A percentile compares a stretch with the other conserved stretches of the same genome.
Conservation (phyloP, 2,329 filamentous ascomycete genomes). For the Scopulariopsis brevicaulis region DNA sequence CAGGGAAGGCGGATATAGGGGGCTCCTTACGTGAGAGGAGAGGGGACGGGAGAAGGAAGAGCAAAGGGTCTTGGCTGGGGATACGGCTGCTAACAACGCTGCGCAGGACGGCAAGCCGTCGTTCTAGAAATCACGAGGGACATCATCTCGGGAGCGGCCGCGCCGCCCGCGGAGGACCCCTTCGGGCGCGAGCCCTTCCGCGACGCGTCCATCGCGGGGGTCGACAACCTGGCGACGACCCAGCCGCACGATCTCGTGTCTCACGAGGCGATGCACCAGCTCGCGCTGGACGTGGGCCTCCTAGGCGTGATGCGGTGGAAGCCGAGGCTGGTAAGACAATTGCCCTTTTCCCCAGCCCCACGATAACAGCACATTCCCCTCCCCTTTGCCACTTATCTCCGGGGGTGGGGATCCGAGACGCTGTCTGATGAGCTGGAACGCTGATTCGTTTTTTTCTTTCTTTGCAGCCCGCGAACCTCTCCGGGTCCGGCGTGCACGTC, state of each 20-base stretch:
- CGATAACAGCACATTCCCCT: not conserved
- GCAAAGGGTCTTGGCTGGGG: not conserved
- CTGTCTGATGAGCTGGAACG: not conserved
- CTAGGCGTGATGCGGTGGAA: slow-evolving; percentile 76
- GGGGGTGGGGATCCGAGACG: not conserved
- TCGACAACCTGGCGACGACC: slow-evolving; percentile 57
- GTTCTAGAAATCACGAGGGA: slow-evolving; percentile 25
- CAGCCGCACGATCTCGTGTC: slow-evolving; percentile 52
- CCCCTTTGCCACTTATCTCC: not conserved
- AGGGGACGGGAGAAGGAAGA: not conserved
- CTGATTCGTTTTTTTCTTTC: slow-evolving; percentile 2
- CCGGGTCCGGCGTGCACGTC: slow-evolving; percentile 59
- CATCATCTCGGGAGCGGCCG: slow-evolving; percentile 41
- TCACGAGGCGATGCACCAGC: slow-evolving; percentile 50
- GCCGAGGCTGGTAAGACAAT: slow-evolving; percentile 58
- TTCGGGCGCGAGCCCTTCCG: slow-evolving; percentile 53
- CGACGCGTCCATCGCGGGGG: slow-evolving; percentile 58
- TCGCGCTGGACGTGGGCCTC: slow-evolving; percentile 64
- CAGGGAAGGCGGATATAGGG: not conserved
- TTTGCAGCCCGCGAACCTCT: slow-evolving; percentile 50
- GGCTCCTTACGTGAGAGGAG: not conserved
- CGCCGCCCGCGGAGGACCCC: slow-evolving; percentile 21
- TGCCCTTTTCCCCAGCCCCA: not conserved
- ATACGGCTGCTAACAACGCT: not conserved
- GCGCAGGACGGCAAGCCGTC: slow-evolving; percentile 15